Percentiles rank a stretch among this genome's conserved stretches.
Conservation (phyloP, 371 early-diverging fungal species). For the Mucor sp. region DNA sequence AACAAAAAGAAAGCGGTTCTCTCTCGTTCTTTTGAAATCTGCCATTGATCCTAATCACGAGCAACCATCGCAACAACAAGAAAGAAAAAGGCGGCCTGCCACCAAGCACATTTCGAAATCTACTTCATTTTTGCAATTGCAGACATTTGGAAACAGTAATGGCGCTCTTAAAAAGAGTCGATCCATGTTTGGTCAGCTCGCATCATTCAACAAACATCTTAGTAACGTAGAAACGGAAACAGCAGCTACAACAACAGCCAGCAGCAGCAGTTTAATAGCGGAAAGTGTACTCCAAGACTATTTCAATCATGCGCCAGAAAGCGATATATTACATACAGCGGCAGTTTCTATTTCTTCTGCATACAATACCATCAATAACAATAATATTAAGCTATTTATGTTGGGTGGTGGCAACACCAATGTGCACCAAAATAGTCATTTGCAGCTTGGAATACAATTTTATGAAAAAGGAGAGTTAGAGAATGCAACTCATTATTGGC, state of each 20-base stretch:
- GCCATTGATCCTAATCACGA: background rate
- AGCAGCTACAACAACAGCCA: background rate
- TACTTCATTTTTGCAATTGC: slow-evolving; percentile 15
- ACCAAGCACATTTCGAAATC: slow-evolving; percentile 12
- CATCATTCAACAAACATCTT: background rate
- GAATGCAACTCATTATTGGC: slow-evolving; percentile 78
- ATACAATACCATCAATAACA: background rate
- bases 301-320: background rate
- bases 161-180: slow-evolving; percentile 6
- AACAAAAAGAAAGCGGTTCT: slow-evolving; percentile 1
- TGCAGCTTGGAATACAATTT: slow-evolving; percentile 5
- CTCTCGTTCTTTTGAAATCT: background rate
- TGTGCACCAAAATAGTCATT: background rate
- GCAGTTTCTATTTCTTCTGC: slow-evolving; percentile 13
- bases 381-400: background rate
- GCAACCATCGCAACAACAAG: background rate
- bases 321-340: slow-evolving; percentile 10
- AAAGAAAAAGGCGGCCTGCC: background rate
- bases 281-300: background rate
- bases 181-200: slow-evolving; percentile 19
- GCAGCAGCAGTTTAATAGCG: background rate
- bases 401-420: background rate
- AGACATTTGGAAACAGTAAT: background rate
- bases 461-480: slow-evolving; percentile 55
- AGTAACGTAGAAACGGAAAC: background rate